Percentiles rank a stretch among this genome's conserved stretches.
phyloP scores from a whole-genome alignment of 2,329 filamentous ascomycete genomes.

The Periconia digitata region DNA sequence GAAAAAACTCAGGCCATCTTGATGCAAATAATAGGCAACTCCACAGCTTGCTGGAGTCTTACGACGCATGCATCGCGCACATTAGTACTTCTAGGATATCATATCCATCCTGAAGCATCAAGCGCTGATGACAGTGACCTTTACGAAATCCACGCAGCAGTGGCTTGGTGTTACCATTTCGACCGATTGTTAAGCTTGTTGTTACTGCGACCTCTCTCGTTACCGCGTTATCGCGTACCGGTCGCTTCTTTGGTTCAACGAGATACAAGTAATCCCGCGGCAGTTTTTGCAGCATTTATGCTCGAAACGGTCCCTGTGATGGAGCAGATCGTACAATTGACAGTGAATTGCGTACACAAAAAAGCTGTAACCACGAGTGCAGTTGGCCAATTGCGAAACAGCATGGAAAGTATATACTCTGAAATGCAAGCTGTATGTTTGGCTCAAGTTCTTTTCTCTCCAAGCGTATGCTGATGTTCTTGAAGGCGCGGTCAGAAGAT shows the following conservation, averaged over 20 bases:
- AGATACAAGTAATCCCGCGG: constrained; percentile 26
- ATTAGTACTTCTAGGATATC: constrained; percentile 35
- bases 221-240: constrained; percentile 29
- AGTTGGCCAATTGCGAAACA: constrained; percentile 20
- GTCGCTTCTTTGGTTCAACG: constrained; percentile 25
- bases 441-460: constrained; percentile 3
- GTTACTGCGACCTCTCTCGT: constrained; percentile 30
- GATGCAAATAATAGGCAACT: constrained; percentile 39
- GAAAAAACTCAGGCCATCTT: constrained; percentile 29
- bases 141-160: constrained; percentile 28
- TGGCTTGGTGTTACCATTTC: constrained; percentile 35
- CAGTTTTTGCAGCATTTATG: constrained; percentile 22
- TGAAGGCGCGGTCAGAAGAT: constrained; percentile 20
- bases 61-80: constrained; percentile 34
- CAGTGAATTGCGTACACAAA: constrained; percentile 15
- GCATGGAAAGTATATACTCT: constrained; percentile 25
- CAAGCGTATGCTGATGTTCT: not conserved
- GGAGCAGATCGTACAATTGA: constrained; percentile 28
- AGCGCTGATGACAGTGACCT: constrained; percentile 21
- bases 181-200: constrained; percentile 34
- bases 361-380: constrained; percentile 18
- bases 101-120: constrained; percentile 16
- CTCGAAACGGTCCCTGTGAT: constrained; percentile 34
- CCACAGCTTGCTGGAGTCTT: constrained; percentile 33
- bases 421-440: constrained; percentile 24